Conservation (phyloP, 768 basidiomycete species). For the Albatrellus ellisii region DNA sequence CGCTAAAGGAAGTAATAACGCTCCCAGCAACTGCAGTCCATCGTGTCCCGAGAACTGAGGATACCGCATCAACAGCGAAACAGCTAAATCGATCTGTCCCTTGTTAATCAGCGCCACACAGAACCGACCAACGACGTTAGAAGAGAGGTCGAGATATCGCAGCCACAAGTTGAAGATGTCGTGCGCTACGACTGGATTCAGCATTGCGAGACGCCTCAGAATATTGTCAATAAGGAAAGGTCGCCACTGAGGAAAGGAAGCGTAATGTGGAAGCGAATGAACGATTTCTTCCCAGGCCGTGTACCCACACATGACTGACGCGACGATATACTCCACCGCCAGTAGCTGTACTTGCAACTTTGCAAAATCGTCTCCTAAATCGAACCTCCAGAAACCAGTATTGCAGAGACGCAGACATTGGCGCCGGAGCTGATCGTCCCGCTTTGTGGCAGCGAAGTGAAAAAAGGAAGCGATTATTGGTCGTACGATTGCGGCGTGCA, state of each 20-base stretch:
- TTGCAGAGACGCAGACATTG: constrained; percentile 11
- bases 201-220: constrained; percentile 5
- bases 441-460: constrained; percentile 27
- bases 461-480: constrained; percentile 32
- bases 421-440: constrained; percentile 14
- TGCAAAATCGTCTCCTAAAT: constrained; percentile 9
- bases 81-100: constrained; percentile 9
- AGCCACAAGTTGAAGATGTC: constrained; percentile 9
- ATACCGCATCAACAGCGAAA: constrained; percentile 3
- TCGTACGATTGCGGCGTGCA: constrained; percentile 15
- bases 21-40: constrained; percentile 18
- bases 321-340: constrained; percentile 22
- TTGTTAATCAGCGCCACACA: constrained; percentile 7
- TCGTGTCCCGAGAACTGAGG: constrained; percentile 2
- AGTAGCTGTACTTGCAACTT: constrained; percentile 21
- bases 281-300: constrained; percentile 11
- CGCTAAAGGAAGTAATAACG: constrained; percentile 16
- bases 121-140: constrained; percentile 3
- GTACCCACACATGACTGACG: constrained; percentile 6
- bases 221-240: constrained; percentile 7
- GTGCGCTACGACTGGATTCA: constrained; percentile 7
- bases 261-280: constrained; percentile 10
- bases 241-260: constrained; percentile 10
- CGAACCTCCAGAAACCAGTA: constrained; percentile 14
- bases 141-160: constrained; percentile 7